Evolutionary conservation across 2,329 filamentous ascomycete genomes (phyloP).

Genomic region (Pseudogymnoascus sp.): DNA sequence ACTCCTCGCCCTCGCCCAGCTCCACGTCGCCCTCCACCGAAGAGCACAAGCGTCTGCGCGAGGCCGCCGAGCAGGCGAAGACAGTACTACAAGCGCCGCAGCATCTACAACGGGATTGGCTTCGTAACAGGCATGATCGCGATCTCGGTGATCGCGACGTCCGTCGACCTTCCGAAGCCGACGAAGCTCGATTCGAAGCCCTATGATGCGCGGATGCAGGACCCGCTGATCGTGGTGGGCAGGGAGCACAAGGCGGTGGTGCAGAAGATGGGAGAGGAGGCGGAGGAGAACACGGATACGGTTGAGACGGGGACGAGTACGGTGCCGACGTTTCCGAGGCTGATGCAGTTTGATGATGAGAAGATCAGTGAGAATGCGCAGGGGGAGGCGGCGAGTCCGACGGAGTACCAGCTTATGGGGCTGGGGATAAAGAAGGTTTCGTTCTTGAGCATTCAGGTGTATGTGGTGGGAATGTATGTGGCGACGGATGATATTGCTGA

Average conservation of each 20-base stretch:
- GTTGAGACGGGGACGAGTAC: slow-evolving; percentile 27
- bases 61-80: slow-evolving; percentile 12
- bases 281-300: slow-evolving; percentile 34
- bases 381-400: slow-evolving; percentile 30
- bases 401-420: slow-evolving; percentile 81
- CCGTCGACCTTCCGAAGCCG: slow-evolving; percentile 21
- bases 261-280: slow-evolving; percentile 26
- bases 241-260: slow-evolving; percentile 26
- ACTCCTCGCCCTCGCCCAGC: not conserved
- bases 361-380: slow-evolving; percentile 13
- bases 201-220: slow-evolving; percentile 16
- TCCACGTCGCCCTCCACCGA: not conserved
- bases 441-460: slow-evolving; percentile 85
- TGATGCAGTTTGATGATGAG: slow-evolving; percentile 25
- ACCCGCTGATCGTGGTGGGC: slow-evolving; percentile 25
- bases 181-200: slow-evolving; percentile 20
- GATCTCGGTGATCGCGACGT: slow-evolving; percentile 27
- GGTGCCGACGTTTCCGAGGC: slow-evolving; percentile 26
- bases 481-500: slow-evolving; percentile 73
- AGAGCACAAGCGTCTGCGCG: not conserved
- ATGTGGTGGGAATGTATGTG: slow-evolving; percentile 89
- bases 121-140: slow-evolving; percentile 25
- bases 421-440: slow-evolving; percentile 84
- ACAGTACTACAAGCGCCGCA: slow-evolving; percentile 27
- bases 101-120: slow-evolving; percentile 24